phyloP scores from a whole-genome alignment of 345 rosid species.

The Pistacia atlantica region DNA sequence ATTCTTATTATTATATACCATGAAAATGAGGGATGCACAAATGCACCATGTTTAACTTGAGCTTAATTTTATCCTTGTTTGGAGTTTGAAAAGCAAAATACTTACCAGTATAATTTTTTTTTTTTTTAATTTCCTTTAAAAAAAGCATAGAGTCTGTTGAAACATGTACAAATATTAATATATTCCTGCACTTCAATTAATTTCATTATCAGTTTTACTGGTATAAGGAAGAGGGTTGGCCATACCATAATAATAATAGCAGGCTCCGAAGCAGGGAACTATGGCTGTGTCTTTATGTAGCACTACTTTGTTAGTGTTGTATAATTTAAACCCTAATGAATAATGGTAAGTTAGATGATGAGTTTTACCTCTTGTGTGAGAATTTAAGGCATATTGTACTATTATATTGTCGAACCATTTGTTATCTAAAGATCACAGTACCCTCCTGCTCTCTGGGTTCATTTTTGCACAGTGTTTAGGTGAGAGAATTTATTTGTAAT shows the following conservation, averaged over 20 bases:
- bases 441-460: background rate
- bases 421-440: background rate
- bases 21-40: too few relatives aligned
- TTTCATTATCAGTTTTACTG: background rate
- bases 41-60: too few relatives aligned
- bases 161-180: background rate
- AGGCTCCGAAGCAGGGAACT: background rate
- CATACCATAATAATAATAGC: background rate
- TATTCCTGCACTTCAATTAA: background rate
- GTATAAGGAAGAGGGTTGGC: background rate
- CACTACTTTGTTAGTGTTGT: background rate
- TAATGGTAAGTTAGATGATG: too few relatives aligned
- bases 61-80: too few relatives aligned
- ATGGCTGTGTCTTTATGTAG: background rate
- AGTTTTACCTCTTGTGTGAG: too few relatives aligned
- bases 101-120: background rate
- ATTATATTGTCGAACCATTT: background rate
- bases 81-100: background rate
- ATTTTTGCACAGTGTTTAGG: background rate
- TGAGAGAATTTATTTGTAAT: too few relatives aligned
- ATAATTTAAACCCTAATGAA: background rate
- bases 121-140: too few relatives aligned
- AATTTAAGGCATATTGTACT: too few relatives aligned
- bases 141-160: background rate
- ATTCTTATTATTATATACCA: too few relatives aligned